phyloP scores from a whole-genome alignment of 768 basidiomycete species.

The Amanita phalloides region DNA sequence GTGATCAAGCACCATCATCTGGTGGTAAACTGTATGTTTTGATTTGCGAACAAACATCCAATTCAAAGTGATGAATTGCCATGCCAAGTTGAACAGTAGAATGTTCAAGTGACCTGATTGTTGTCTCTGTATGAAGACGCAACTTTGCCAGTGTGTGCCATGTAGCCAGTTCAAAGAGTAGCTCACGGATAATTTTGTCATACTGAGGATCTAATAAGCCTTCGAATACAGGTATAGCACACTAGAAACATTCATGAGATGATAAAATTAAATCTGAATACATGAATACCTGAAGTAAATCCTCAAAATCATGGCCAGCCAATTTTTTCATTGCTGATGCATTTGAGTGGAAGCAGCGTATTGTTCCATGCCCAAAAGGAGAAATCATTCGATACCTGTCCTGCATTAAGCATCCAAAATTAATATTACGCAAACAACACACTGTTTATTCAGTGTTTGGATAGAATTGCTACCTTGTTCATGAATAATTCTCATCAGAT shows the following conservation, averaged over 20 bases:
- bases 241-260: constrained; percentile 12
- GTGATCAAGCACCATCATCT: constrained; percentile 13
- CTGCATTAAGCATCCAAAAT: neutral
- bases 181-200: constrained; percentile 14
- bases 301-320: constrained; percentile 28
- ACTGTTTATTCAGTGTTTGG: constrained; percentile 15
- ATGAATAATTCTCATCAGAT: constrained; percentile 21
- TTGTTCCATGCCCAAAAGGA: constrained; percentile 20
- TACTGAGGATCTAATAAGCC: constrained; percentile 22
- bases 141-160: constrained; percentile 29
- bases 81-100: constrained; percentile 18
- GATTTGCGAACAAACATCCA: constrained; percentile 9
- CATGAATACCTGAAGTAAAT: constrained; percentile 26
- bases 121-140: constrained; percentile 5
- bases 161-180: constrained; percentile 19
- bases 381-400: constrained; percentile 16
- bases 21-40: constrained; percentile 14
- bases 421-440: neutral
- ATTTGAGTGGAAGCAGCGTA: constrained; percentile 23
- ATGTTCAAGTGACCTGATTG: constrained; percentile 16
- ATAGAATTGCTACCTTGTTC: constrained; percentile 10
- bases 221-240: constrained; percentile 23
- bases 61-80: constrained; percentile 14
- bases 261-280: neutral
- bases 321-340: constrained; percentile 20